Percentiles rank a stretch among this genome's conserved stretches.
phyloP scores from a whole-genome alignment of 257 asterid genomes.

The Gentiana dahurica region DNA sequence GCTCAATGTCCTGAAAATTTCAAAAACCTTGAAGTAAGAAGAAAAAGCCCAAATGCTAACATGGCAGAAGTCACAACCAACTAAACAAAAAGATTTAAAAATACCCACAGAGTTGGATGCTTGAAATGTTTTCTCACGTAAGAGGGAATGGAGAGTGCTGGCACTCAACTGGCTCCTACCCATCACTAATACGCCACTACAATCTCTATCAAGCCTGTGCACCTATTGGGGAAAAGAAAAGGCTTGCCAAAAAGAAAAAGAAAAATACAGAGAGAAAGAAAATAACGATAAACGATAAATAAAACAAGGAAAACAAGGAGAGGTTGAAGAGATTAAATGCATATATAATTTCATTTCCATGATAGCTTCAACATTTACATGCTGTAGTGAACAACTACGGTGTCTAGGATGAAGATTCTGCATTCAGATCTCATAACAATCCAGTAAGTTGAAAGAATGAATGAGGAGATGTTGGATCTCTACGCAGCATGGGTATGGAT shows the following conservation, averaged over 20 bases:
- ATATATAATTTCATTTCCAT: neutral
- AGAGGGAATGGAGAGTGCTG: slow-evolving; percentile 69
- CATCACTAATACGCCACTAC: slow-evolving; percentile 94
- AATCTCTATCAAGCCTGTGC: slow-evolving; percentile 93
- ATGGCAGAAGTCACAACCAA: neutral
- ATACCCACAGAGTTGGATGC: slow-evolving; percentile 46
- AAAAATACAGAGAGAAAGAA: slow-evolving; percentile 11
- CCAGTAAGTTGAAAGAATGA: too few species aligned
- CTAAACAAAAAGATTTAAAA: neutral
- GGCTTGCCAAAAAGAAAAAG: slow-evolving; percentile 32
- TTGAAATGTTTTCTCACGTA: slow-evolving; percentile 78
- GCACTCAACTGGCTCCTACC: slow-evolving; percentile 89
- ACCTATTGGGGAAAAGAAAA: slow-evolving; percentile 42
- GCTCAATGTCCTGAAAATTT: slow-evolving; percentile 31
- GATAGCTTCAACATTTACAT: too few species aligned
- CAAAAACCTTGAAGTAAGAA: too few species aligned
- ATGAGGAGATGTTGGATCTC: too few species aligned
- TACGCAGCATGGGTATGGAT: too few species aligned
- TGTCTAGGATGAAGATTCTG: too few species aligned
- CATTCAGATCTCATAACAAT: too few species aligned
- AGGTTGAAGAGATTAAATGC: neutral
- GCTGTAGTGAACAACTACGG: too few species aligned
- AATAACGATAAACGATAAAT: slow-evolving; percentile 1
- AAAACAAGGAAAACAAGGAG: neutral
- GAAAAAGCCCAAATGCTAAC: too few species aligned